phyloP scores from a whole-genome alignment of 495 filamentous ascomycete genomes.

The Beverwykella pulmonaria region DNA sequence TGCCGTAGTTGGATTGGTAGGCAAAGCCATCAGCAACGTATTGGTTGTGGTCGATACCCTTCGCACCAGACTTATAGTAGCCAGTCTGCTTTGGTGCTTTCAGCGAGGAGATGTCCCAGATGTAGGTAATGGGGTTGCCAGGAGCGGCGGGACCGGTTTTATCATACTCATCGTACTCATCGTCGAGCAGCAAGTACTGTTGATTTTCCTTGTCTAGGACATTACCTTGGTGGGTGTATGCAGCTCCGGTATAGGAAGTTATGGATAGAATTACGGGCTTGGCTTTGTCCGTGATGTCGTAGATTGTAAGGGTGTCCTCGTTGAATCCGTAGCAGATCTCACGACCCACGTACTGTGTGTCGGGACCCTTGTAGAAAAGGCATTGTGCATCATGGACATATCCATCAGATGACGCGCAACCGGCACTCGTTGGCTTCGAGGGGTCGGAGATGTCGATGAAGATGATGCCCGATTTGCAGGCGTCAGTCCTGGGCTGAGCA shows the following conservation, averaged over 20 bases:
- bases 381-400: constrained; percentile 67
- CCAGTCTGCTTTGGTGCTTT: constrained; percentile 54
- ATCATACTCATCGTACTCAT: constrained; percentile 63
- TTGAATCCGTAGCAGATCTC: constrained; percentile 67
- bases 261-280: constrained; percentile 55
- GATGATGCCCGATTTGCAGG: constrained; percentile 57
- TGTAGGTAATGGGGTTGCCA: constrained; percentile 40
- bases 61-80: constrained; percentile 53
- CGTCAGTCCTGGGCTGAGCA: constrained; percentile 50
- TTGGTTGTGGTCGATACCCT: constrained; percentile 65
- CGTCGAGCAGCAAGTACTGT: constrained; percentile 61
- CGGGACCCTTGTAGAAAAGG: constrained; percentile 60
- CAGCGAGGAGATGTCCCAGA: constrained; percentile 41
- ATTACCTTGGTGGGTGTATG: constrained; percentile 67
- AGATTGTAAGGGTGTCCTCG: constrained; percentile 51
- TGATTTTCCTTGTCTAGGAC: constrained; percentile 57
- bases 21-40: constrained; percentile 57
- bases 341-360: constrained; percentile 54
- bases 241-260: constrained; percentile 58
- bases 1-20: constrained; percentile 64
- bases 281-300: constrained; percentile 60
- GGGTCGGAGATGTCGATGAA: constrained; percentile 52
- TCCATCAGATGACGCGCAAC: constrained; percentile 58
- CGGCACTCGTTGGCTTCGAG: constrained; percentile 54
- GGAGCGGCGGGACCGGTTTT: constrained; percentile 39